Evolutionary conservation across 148 eudicot species (phyloP).

Genomic region (Mesembryanthemum crystallinum): DNA sequence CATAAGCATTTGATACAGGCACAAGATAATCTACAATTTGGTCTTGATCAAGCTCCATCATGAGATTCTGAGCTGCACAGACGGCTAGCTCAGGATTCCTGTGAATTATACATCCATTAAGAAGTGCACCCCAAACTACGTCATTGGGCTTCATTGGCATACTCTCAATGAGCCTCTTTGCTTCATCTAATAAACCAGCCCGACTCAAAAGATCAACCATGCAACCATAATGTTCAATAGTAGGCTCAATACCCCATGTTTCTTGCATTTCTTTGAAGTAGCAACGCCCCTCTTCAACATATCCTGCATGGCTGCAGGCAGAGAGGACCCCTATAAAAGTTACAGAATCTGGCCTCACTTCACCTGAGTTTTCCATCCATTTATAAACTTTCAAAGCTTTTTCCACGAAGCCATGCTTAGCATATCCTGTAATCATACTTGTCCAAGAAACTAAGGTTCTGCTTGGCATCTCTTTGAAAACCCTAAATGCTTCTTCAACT

Average conservation of each 20-base stretch:
- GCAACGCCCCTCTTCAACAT: constrained; percentile 42
- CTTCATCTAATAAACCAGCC: constrained; percentile 58
- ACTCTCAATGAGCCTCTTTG: constrained; percentile 34
- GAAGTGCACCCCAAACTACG: constrained; percentile 63
- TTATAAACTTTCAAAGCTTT: constrained; percentile 50
- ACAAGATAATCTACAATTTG: constrained; percentile 51
- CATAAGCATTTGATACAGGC: constrained; percentile 50
- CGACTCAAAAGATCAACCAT: constrained; percentile 64
- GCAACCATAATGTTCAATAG: constrained; percentile 68
- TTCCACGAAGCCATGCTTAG: constrained; percentile 56
- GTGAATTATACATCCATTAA: constrained; percentile 62
- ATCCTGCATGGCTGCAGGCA: constrained; percentile 70
- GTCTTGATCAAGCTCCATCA: constrained; percentile 35
- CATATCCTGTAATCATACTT: constrained; percentile 67
- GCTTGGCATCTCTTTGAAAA: constrained; percentile 42
- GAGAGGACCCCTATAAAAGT: constrained; percentile 55
- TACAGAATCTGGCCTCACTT: constrained; percentile 49
- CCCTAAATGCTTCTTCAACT: constrained; percentile 45
- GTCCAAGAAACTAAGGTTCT: constrained; percentile 63
- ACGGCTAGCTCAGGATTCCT: constrained; percentile 49
- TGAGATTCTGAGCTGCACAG: constrained; percentile 36
- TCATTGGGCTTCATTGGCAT: constrained; percentile 65
- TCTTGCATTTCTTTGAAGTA: constrained; percentile 45
- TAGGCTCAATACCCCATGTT: constrained; percentile 45
- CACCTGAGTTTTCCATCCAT: constrained; percentile 39